Evolutionary conservation across 306 rosid genomes (phyloP), one percentile per base, ranked within the genome.

Genomic region (Acacia crassicarpa): DNA sequence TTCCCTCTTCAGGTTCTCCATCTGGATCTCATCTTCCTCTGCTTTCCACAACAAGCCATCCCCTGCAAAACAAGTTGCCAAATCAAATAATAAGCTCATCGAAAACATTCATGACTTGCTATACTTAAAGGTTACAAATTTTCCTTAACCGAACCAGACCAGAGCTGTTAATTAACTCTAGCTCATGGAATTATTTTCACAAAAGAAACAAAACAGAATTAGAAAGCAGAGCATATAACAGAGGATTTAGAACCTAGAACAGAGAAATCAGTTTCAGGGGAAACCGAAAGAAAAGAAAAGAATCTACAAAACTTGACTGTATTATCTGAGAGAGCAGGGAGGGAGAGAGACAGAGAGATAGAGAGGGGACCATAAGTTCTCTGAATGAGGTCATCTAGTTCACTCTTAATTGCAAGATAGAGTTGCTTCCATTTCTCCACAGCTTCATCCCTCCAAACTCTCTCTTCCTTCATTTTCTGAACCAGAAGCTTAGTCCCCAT

Each of bases 351-450:
- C 0, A 75, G n/a, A 11, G 41, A 25, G 72, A 72, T 63, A 44
- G 67, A 20, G 77, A 49, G 27, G 86, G 89, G 91, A 87, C 86
- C 84, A 84, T 87, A 88, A 71, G 97, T 93, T 32, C 97, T 93
- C 68, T 89, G 96, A 80, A 95, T 95, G 85, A 95, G 99, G 54
- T 95, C 91, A 85, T 95, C 99, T 35, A 95, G 95, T 80, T 95
- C 99, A 79, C 75, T 71, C 90, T 93, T 95, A 40, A 95, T 95
- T 20, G 92, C 94, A 76, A 91, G 89, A 84, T 95, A 95, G 9
- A 95, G 97, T 78, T 95, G 98, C 86, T 95, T 95, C 99, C 99
- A 95, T 45, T 90, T 95, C 82, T 93, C 96, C 33, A 93, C 89
- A 75, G 99, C 92, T 79, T 89, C 96, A 86, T 95, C 98, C 73